A percentile compares a stretch with the other conserved stretches of the same genome.
phyloP scores from a whole-genome alignment of 2,329 filamentous ascomycete genomes.

The Paecilomyces sp. region DNA sequence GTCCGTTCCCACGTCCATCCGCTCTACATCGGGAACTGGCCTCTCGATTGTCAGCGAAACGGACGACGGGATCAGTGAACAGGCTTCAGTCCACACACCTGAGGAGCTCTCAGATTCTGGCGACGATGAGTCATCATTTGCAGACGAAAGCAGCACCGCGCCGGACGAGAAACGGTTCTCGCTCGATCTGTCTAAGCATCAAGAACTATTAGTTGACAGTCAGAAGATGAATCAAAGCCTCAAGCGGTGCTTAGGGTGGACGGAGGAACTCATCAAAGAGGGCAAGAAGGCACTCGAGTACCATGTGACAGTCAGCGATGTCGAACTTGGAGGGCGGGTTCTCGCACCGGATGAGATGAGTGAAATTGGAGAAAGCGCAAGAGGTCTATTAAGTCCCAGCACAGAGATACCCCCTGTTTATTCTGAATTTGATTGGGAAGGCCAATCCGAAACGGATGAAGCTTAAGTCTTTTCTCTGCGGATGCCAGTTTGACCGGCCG shows the following conservation, averaged over 20 bases:
- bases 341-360: constrained; percentile 59
- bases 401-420: constrained; percentile 8
- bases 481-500: not conserved
- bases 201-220: constrained; percentile 78
- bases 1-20: constrained; percentile 48
- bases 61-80: constrained; percentile 27
- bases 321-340: constrained; percentile 74
- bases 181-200: constrained; percentile 79
- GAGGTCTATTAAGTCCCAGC: constrained; percentile 26
- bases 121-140: constrained; percentile 29
- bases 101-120: constrained; percentile 32
- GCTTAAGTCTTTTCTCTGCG: not conserved
- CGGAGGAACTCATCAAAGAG: constrained; percentile 83
- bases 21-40: constrained; percentile 38
- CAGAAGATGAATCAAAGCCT: constrained; percentile 95
- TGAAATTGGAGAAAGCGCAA: constrained; percentile 23
- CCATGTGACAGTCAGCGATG: constrained; percentile 67
- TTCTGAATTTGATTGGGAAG: constrained; percentile 15
- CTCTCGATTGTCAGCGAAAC: constrained; percentile 41
- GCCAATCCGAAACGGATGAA: constrained; percentile 1
- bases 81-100: constrained; percentile 20
- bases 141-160: constrained; percentile 30
- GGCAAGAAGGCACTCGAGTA: constrained; percentile 83
- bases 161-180: constrained; percentile 77
- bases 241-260: constrained; percentile 80